Percentiles rank a stretch among this genome's conserved stretches.
phyloP scores from a whole-genome alignment of 1,139 yeast species.

The Scheffersomyces lignicola region DNA sequence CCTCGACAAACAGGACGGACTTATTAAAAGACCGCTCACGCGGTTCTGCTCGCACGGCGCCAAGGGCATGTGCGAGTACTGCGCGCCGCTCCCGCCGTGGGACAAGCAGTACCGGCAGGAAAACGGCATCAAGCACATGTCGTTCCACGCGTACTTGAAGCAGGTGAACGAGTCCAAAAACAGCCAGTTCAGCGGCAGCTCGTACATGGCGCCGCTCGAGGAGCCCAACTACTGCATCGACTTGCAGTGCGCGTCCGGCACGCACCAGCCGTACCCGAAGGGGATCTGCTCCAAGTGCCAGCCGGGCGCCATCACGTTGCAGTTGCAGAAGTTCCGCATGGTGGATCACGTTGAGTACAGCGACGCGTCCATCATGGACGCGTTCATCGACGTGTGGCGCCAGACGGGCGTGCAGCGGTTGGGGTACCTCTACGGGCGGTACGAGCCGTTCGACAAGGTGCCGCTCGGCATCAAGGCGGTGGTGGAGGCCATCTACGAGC shows the following conservation, averaged over 20 bases:
- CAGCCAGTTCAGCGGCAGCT: conserved; percentile 55
- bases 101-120: conserved; percentile 75
- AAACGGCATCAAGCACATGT: conserved; percentile 80
- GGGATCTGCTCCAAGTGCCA: conserved; percentile 98
- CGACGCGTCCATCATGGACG: conserved; percentile 67
- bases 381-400: conserved; percentile 91
- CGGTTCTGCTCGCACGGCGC: conserved; percentile 82
- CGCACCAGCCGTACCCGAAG: conserved; percentile 86
- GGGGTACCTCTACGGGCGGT: conserved; percentile 82
- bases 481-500: conserved; percentile 92
- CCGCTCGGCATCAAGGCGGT: conserved; percentile 94
- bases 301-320: conserved; percentile 91
- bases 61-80: conserved; percentile 97
- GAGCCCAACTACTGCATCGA: conserved; percentile 70
- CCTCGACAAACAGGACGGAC: conserved; percentile 71
- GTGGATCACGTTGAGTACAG: conserved; percentile 96
- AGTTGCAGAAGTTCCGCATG: conserved; percentile 89
- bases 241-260: conserved; percentile 65
- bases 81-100: conserved; percentile 96
- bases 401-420: conserved; percentile 81
- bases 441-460: conserved; percentile 73
- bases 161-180: conserved; percentile 71
- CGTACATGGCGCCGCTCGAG: conserved; percentile 78
- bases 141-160: conserved; percentile 81
- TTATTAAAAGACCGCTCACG: conserved; percentile 64